phyloP scores from a whole-genome alignment of 2,329 filamentous ascomycete species.

The Phaeosphaeriaceae sp. region DNA sequence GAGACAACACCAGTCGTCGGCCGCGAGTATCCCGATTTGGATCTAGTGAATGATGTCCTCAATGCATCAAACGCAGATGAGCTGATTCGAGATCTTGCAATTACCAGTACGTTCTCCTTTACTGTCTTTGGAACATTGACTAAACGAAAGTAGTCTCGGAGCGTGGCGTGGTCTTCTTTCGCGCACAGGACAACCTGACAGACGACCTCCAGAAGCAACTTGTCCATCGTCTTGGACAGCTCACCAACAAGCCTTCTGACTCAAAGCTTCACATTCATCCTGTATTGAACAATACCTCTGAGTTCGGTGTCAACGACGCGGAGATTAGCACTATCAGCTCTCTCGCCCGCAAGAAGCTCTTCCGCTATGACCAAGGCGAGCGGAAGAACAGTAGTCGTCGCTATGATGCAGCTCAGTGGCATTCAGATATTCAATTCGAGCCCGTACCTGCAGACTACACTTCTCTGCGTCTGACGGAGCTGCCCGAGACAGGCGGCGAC shows the following conservation, averaged over 20 bases:
- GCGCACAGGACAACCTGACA: conserved; percentile 57
- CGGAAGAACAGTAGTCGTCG: conserved; percentile 44
- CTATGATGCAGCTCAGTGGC: conserved; percentile 57
- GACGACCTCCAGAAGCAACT: conserved; percentile 62
- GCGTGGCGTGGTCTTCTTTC: conserved; percentile 62
- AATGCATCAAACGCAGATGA: conserved; percentile 68
- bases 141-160: conserved; percentile 44
- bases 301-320: conserved; percentile 37
- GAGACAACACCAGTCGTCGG: conserved; percentile 70
- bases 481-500: conserved; percentile 44
- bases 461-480: conserved; percentile 58
- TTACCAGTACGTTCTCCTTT: conserved; percentile 26
- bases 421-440: conserved; percentile 71
- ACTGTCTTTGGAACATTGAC: neutral
- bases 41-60: conserved; percentile 67
- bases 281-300: conserved; percentile 44
- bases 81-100: conserved; percentile 68
- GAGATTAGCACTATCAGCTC: conserved; percentile 48
- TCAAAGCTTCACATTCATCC: conserved; percentile 69
- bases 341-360: conserved; percentile 37
- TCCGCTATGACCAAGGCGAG: conserved; percentile 14
- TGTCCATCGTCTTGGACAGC: conserved; percentile 58
- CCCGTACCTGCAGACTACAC: conserved; percentile 69
- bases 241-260: conserved; percentile 55
- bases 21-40: conserved; percentile 64